phyloP scores from a whole-genome alignment of 768 basidiomycete species.

The Calvatia gigantea region DNA sequence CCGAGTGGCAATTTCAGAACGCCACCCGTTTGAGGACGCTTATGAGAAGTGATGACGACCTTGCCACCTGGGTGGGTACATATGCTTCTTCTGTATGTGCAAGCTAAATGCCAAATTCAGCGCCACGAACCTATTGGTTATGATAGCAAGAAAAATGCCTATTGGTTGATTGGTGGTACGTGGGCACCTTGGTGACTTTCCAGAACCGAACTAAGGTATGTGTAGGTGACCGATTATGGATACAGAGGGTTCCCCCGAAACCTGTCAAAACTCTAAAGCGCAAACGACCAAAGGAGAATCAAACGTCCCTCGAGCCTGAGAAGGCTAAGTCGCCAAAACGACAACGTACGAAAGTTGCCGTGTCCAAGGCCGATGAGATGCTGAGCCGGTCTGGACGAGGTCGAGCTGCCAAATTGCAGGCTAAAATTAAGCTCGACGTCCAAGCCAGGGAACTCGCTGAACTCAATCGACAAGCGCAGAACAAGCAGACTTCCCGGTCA shows the following conservation, averaged over 20 bases:
- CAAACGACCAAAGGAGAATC: constrained; percentile 24
- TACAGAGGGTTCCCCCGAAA: constrained; percentile 67
- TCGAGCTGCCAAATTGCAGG: constrained; percentile 68
- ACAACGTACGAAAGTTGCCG: constrained; percentile 14
- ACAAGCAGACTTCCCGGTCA: constrained; percentile 10
- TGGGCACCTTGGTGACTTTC: constrained; percentile 3
- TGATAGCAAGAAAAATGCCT: constrained; percentile 73
- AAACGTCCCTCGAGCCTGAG: constrained; percentile 12
- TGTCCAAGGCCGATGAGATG: neutral
- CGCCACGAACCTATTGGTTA: constrained; percentile 85
- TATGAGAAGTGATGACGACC: constrained; percentile 80
- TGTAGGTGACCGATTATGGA: constrained; percentile 80
- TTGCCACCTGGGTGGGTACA: constrained; percentile 67
- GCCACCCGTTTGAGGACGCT: constrained; percentile 61
- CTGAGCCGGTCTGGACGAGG: constrained; percentile 39
- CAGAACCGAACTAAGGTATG: neutral
- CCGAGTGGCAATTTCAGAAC: constrained; percentile 88
- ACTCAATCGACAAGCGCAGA: constrained; percentile 47
- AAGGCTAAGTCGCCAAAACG: constrained; percentile 22
- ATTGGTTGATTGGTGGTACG: constrained; percentile 83
- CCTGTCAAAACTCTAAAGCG: constrained; percentile 37
- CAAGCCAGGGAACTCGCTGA: constrained; percentile 69
- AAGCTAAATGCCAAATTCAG: constrained; percentile 32
- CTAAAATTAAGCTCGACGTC: constrained; percentile 63
- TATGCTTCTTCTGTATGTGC: constrained; percentile 5